These are phyloP conservation scores for Fomes fomentarius DNA, from an alignment of 1,284 basidiomycete genomes.

Conservation along the genomic window DNA sequence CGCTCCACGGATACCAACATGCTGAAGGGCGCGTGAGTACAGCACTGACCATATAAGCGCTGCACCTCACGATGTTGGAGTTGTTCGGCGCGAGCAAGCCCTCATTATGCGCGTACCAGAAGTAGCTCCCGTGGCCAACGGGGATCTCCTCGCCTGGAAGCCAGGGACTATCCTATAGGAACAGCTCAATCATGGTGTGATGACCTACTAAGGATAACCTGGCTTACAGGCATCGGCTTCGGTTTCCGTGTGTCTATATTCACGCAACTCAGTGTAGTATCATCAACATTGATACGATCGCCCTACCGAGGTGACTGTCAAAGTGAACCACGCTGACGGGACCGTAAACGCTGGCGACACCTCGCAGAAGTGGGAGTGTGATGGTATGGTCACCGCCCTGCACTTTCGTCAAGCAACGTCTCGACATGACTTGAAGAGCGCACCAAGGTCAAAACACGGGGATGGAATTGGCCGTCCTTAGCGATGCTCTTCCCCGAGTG, in stretches of 20 bases:
- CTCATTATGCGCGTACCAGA: conserved; percentile 42
- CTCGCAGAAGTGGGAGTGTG: conserved; percentile 41
- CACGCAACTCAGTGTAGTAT: background rate
- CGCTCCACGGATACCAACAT: conserved; percentile 36
- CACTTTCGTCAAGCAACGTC: background rate
- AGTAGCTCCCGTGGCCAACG: conserved; percentile 43
- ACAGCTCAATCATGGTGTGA: background rate
- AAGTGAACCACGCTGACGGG: conserved; percentile 45
- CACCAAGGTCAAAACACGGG: conserved; percentile 40
- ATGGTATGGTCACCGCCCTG: conserved; percentile 46
- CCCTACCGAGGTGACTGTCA: conserved; percentile 41
- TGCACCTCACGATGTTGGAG: conserved; percentile 38
- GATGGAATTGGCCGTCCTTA: conserved; percentile 40
- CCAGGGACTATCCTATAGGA: conserved; percentile 31
- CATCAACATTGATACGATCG: background rate
- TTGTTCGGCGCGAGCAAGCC: conserved; percentile 40
- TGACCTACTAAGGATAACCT: background rate
- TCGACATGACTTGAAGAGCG: background rate
- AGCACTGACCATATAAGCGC: background rate
- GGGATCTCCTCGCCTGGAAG: conserved; percentile 38
- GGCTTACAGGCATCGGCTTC: conserved; percentile 15
- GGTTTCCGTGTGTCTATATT: conserved; percentile 37
- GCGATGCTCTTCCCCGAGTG: conserved; percentile 31
- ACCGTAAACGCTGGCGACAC: conserved; percentile 39
- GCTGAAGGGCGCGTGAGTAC: conserved; percentile 19